These are phyloP conservation scores for Fraxinus angustifolia DNA, from an alignment of 305 asterid genomes.

Conservation along the genomic window DNA sequence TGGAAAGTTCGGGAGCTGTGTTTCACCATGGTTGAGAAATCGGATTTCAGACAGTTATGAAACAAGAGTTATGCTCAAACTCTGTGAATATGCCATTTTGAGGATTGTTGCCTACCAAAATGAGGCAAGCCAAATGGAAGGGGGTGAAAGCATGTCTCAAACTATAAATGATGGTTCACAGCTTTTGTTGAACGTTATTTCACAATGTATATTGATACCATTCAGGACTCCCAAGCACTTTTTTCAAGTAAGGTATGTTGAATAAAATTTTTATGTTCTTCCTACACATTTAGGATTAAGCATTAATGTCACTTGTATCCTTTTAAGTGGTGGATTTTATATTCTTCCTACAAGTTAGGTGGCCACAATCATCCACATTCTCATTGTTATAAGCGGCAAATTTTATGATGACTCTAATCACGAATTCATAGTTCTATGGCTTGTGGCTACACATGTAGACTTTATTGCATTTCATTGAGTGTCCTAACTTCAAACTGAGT, in stretches of 20 bases:
- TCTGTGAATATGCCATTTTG: conserved; percentile 51
- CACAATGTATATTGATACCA: conserved; percentile 56
- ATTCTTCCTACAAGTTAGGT: not conserved
- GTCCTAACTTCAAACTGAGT: not conserved
- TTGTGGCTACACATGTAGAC: not conserved
- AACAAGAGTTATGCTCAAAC: conserved; percentile 41
- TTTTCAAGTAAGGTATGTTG: conserved; percentile 62
- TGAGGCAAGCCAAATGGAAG: conserved; percentile 26
- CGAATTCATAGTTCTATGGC: not conserved
- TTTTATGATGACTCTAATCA: not conserved
- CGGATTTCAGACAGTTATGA: conserved; percentile 37
- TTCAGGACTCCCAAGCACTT: conserved; percentile 59
- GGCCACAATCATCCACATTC: not conserved
- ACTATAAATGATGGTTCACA: conserved; percentile 35
- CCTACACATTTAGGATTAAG: not conserved
- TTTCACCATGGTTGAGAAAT: conserved; percentile 31
- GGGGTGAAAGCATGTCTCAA: conserved; percentile 27
- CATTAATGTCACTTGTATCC: not conserved
- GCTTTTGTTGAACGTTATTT: conserved; percentile 46
- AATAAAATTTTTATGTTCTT: not conserved
- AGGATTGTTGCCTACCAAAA: conserved; percentile 45
- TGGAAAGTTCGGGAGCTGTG: conserved; percentile 25
- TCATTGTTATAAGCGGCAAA: not conserved
- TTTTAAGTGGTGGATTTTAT: not conserved
- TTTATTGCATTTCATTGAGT: conserved; percentile 11